phyloP scores from a whole-genome alignment of 768 basidiomycete genomes.

The Hortiboletus flavorubellus region DNA sequence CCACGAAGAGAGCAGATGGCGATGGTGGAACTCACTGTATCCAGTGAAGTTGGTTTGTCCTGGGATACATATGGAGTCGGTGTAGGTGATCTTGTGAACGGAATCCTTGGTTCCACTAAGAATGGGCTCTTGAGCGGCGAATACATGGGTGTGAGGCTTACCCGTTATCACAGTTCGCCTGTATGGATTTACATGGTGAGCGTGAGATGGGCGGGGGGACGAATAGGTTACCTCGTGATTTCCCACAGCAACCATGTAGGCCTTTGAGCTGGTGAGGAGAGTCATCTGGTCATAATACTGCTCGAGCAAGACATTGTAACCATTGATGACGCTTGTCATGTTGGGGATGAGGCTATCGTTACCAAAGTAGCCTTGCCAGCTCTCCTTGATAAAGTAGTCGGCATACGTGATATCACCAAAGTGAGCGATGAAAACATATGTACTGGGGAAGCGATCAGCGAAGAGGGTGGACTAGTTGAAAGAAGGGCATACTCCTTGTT shows the following conservation, averaged over 20 bases:
- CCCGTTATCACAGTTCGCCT: constrained; percentile 31
- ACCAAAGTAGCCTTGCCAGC: constrained; percentile 31
- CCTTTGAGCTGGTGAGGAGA: constrained; percentile 19
- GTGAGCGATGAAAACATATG: constrained; percentile 27
- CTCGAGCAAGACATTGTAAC: constrained; percentile 24
- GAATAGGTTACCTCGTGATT: constrained; percentile 23
- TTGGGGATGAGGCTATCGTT: constrained; percentile 26
- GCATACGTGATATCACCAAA: constrained; percentile 26
- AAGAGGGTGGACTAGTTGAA: not conserved
- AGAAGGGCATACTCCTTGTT: constrained; percentile 22
- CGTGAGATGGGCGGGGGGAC: not conserved
- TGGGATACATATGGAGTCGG: constrained; percentile 24
- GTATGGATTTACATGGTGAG: not conserved
- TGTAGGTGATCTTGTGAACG: constrained; percentile 25
- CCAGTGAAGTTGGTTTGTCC: constrained; percentile 29
- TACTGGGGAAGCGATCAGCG: constrained; percentile 12
- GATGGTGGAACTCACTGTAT: constrained; percentile 20
- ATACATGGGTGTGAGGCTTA: constrained; percentile 5
- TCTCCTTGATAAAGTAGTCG: constrained; percentile 30
- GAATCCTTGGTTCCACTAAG: constrained; percentile 23
- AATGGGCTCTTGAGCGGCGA: not conserved
- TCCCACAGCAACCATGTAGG: constrained; percentile 28
- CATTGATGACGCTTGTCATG: constrained; percentile 21
- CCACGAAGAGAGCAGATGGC: not conserved
- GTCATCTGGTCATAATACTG: constrained; percentile 30